These are phyloP conservation scores for Bipolaris gigantea DNA, from an alignment of 2,329 filamentous ascomycete genomes.

Conservation along the genomic window DNA sequence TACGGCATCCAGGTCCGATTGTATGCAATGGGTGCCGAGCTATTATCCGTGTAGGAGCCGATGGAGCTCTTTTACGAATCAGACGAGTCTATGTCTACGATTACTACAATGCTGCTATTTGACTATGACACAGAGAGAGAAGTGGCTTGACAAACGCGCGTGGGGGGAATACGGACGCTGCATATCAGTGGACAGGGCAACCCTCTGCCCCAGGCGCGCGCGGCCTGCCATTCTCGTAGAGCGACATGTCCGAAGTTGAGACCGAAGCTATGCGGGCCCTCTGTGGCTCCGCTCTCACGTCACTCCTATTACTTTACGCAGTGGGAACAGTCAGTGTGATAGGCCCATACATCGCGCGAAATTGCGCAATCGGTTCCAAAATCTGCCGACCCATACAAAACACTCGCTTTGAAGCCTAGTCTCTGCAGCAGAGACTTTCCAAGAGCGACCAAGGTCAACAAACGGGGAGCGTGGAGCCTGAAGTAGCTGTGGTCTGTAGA, in stretches of 20 bases:
- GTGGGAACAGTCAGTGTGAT: conserved; percentile 5
- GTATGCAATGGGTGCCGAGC: conserved; percentile 27
- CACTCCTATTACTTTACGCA: conserved; percentile 4
- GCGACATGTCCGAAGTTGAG: conserved; percentile 1
- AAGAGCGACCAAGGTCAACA: conserved; percentile 14
- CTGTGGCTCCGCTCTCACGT: conserved; percentile 15
- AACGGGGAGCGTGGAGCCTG: conserved; percentile 3
- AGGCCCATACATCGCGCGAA: conserved; percentile 35
- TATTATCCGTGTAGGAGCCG: conserved; percentile 21
- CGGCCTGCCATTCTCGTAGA: conserved; percentile 3
- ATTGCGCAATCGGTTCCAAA: conserved; percentile 45
- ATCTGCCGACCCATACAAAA: conserved; percentile 35
- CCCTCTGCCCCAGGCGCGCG: background rate
- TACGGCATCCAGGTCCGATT: conserved; percentile 9
- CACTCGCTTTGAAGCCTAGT: conserved; percentile 24
- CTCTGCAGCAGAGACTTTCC: conserved; percentile 18
- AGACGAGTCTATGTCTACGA: conserved; percentile 1
- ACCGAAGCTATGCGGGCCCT: background rate
- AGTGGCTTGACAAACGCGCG: background rate
- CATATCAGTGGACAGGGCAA: background rate
- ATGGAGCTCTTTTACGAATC: conserved; percentile 15
- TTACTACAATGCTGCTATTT: background rate
- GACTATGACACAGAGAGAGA: background rate
- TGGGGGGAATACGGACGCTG: background rate
- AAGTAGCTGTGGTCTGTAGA: background rate